Percentiles rank a stretch among this genome's conserved stretches.
phyloP scores from a whole-genome alignment of 1,139 yeast species.

The Meyerozyma guilliermondii region DNA sequence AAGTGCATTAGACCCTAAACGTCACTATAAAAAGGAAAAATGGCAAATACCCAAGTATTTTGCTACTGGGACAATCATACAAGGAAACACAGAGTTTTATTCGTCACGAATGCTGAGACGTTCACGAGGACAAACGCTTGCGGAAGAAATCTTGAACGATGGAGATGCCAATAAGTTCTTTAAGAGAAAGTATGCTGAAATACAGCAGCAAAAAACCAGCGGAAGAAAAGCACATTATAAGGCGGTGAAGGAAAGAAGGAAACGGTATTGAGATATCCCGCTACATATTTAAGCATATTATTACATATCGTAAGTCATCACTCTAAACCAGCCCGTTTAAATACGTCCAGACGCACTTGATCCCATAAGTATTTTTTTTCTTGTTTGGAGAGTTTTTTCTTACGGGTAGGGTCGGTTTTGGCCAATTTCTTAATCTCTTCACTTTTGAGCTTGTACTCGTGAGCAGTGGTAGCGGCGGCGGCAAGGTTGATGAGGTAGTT shows the following conservation, averaged over 20 bases:
- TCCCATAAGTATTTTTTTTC: slow-evolving; percentile 47
- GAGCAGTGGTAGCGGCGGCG: slow-evolving; percentile 53
- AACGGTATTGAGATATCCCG: slow-evolving; percentile 30
- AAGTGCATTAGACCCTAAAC: slow-evolving; percentile 88
- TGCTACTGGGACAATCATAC: slow-evolving; percentile 84
- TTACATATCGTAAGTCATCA: slow-evolving; percentile 3
- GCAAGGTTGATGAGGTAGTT: slow-evolving; percentile 48
- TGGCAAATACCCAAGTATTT: slow-evolving; percentile 79
- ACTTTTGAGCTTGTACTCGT: slow-evolving; percentile 41
- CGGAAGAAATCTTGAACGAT: slow-evolving; percentile 79
- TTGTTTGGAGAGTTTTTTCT: slow-evolving; percentile 34
- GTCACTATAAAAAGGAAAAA: slow-evolving; percentile 87
- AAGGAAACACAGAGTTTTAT: slow-evolving; percentile 75
- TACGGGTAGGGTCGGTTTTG: slow-evolving; percentile 8
- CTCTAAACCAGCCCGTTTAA: slow-evolving; percentile 44
- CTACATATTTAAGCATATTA: background rate
- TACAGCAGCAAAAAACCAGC: slow-evolving; percentile 68
- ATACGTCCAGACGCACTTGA: slow-evolving; percentile 44
- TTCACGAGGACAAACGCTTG: slow-evolving; percentile 71
- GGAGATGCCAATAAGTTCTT: slow-evolving; percentile 68
- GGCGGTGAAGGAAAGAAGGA: slow-evolving; percentile 59
- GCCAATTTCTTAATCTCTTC: slow-evolving; percentile 27
- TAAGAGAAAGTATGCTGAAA: slow-evolving; percentile 77
- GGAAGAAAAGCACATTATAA: slow-evolving; percentile 72
- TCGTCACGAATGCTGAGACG: slow-evolving; percentile 65